Conservation (phyloP, 2,329 filamentous ascomycete species). For the Penicillium vulpinum region DNA sequence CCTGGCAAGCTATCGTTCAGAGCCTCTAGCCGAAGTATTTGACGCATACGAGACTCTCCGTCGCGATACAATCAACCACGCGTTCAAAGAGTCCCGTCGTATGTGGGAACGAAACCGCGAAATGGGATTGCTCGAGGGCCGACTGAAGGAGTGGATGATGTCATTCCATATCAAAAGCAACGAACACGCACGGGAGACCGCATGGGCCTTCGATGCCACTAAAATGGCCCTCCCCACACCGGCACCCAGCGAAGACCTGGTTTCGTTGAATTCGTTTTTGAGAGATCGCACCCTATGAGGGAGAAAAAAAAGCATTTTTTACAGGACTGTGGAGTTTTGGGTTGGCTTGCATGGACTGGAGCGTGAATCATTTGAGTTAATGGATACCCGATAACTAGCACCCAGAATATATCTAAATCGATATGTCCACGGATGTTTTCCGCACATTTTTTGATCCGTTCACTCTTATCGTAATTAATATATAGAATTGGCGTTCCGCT, state of each 20-base stretch:
- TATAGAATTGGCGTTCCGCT: too few species aligned
- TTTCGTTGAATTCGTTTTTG: constrained; percentile 28
- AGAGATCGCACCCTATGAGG: constrained; percentile 17
- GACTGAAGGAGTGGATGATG: constrained; percentile 42
- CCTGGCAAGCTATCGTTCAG: constrained; percentile 34
- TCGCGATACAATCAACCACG: constrained; percentile 39
- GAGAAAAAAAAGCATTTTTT: constrained; percentile 6
- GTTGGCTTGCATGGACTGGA: constrained; percentile 17
- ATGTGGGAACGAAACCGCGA: constrained; percentile 45
- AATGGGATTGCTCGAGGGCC: constrained; percentile 36
- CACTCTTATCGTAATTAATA: too few species aligned
- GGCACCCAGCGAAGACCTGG: constrained; percentile 23
- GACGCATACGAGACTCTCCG: constrained; percentile 42
- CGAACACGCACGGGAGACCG: constrained; percentile 28
- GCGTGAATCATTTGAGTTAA: constrained; percentile 1
- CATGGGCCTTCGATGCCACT: constrained; percentile 41
- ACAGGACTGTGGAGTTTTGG: constrained; percentile 7
- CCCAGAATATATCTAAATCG: background rate
- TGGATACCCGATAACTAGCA: constrained; percentile 5
- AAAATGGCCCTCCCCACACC: constrained; percentile 33
- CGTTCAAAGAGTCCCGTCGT: constrained; percentile 42
- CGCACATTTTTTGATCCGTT: too few species aligned
- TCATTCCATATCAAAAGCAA: constrained; percentile 35
- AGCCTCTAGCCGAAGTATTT: constrained; percentile 37
- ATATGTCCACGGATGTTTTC: background rate